A percentile compares a stretch with the other conserved stretches of the same genome.
Evolutionary conservation across 352 stramenopile species (phyloP).

Genomic region (Plasmopara muralis): DNA sequence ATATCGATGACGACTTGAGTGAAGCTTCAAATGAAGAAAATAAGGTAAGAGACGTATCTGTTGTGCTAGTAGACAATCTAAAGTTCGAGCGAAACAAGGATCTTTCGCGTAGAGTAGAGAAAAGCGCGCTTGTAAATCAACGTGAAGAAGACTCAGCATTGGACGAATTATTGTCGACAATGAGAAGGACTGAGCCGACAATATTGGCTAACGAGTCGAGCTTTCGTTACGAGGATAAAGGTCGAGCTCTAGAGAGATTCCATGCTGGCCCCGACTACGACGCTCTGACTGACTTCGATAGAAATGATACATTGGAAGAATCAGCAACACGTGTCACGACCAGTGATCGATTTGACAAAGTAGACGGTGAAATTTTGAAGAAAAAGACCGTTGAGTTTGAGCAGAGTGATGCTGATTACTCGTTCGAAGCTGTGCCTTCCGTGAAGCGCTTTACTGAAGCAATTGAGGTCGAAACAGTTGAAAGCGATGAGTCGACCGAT

Average conservation of each 20-base stretch:
- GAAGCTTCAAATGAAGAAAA: conserved; percentile 7
- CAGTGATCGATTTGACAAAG: not conserved
- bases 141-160: not conserved
- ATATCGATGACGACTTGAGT: conserved; percentile 8
- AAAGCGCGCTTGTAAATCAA: not conserved
- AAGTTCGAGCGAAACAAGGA: not conserved
- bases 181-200: not conserved
- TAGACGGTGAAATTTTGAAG: not conserved
- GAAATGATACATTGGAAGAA: conserved; percentile 6
- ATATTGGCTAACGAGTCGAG: not conserved
- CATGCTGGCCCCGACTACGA: not conserved
- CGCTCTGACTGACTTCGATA: not conserved
- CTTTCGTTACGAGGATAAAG: not conserved
- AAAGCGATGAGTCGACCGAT: not conserved
- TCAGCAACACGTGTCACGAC: not conserved
- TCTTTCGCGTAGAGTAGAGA: not conserved
- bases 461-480: not conserved
- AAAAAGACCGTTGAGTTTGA: not conserved
- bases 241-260: not conserved
- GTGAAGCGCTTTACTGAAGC: not conserved
- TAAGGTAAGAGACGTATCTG: not conserved
- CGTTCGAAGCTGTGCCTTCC: not conserved
- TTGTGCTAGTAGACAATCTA: conserved; percentile 1
- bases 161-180: conserved; percentile 2
- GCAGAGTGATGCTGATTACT: not conserved